These are phyloP conservation scores for Trichomonas tenax DNA, from an alignment of 208 protist species.

Conservation along the genomic window DNA sequence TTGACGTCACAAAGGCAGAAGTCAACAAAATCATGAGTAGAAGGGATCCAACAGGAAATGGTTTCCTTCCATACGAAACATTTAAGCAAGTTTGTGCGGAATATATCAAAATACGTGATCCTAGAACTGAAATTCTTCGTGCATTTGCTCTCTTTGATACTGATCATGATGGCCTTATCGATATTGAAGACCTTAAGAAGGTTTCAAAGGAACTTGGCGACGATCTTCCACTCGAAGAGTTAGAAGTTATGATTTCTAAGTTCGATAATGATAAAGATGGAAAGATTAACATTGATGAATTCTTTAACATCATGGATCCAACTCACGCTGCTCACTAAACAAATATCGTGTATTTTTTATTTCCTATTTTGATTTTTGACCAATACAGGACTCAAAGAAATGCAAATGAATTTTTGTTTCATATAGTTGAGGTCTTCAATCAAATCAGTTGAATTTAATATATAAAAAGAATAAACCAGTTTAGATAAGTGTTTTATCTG, in stretches of 20 bases:
- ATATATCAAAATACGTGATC: constrained; percentile 26
- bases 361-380: no score
- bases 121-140: constrained; percentile 48
- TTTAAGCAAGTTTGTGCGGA: not conserved
- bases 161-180: constrained; percentile 46
- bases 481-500: no score
- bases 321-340: not conserved
- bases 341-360: not conserved
- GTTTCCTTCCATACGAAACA: not conserved
- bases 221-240: constrained; percentile 30
- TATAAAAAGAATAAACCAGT: no score
- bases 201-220: constrained; percentile 36
- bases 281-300: constrained; percentile 29
- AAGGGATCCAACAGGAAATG: not conserved
- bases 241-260: constrained; percentile 31
- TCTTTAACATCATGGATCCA: constrained; percentile 33
- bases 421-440: no score
- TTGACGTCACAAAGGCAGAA: not conserved
- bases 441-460: no score
- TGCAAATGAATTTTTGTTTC: no score
- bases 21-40: not conserved
- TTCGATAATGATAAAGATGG: constrained; percentile 30
- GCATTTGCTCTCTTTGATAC: constrained; percentile 51
- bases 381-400: no score
- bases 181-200: constrained; percentile 44